Evolutionary conservation across 2,329 filamentous ascomycete species (phyloP).

Genomic region (Diaporthe australafricana): DNA sequence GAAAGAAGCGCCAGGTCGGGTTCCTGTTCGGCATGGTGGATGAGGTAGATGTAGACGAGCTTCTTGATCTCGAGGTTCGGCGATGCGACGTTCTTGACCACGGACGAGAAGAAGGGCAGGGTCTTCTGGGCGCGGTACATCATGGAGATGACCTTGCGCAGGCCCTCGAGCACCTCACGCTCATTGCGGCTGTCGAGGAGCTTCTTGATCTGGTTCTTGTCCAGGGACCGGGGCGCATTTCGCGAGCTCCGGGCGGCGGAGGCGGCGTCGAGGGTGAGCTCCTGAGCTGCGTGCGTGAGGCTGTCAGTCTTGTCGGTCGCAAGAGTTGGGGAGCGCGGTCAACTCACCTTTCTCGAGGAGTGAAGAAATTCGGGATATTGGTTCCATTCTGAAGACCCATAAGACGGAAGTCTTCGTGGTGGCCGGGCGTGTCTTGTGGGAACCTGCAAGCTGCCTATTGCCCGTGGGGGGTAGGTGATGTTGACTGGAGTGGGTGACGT

Average conservation of each 20-base stretch:
- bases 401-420: background rate
- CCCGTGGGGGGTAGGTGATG: background rate
- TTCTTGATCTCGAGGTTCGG: conserved; percentile 97
- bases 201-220: conserved; percentile 90
- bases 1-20: conserved; percentile 94
- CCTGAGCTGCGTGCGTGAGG: conserved; percentile 74
- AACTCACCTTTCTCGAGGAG: conserved; percentile 90
- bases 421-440: background rate
- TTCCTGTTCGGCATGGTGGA: conserved; percentile 95
- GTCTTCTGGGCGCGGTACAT: conserved; percentile 93
- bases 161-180: conserved; percentile 89
- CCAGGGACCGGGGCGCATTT: conserved; percentile 72
- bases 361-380: conserved; percentile 91
- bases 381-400: conserved; percentile 77
- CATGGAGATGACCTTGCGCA: conserved; percentile 91
- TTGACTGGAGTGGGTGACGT: conserved; percentile 10
- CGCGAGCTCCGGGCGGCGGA: conserved; percentile 81
- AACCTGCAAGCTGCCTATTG: background rate
- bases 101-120: conserved; percentile 93
- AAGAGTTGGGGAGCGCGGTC: background rate
- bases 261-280: conserved; percentile 96
- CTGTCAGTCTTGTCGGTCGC: conserved; percentile 32
- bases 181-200: conserved; percentile 94
- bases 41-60: conserved; percentile 97
- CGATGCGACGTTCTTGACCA: conserved; percentile 97